A percentile compares a stretch with the other conserved stretches of the same genome.
These are phyloP conservation scores for Jackrogersella multiformis DNA, from an alignment of 495 filamentous ascomycete genomes.

Conservation along the genomic window DNA sequence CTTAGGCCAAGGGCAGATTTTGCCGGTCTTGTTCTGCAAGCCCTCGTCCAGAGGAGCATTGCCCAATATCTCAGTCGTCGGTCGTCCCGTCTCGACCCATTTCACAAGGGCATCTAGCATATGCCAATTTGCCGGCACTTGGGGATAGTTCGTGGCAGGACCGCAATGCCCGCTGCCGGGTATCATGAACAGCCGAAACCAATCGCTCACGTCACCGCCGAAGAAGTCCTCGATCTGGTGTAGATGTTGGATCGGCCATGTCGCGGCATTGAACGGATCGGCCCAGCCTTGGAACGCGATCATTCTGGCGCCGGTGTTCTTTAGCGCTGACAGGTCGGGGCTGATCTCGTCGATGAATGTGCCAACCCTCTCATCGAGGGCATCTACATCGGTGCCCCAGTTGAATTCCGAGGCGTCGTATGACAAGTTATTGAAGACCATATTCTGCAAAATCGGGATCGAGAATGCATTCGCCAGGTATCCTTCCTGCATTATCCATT, in stretches of 20 bases:
- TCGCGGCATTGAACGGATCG: constrained; percentile 52
- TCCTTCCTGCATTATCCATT: constrained; percentile 49
- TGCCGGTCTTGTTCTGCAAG: constrained; percentile 43
- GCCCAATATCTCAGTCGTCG: constrained; percentile 40
- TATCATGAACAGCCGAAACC: constrained; percentile 52
- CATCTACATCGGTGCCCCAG: constrained; percentile 50
- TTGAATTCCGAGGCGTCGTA: constrained; percentile 54
- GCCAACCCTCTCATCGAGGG: constrained; percentile 44
- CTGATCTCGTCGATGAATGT: constrained; percentile 51
- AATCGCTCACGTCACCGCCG: constrained; percentile 45
- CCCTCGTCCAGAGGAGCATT: constrained; percentile 43
- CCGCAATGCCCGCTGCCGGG: constrained; percentile 56
- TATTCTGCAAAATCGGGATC: constrained; percentile 60
- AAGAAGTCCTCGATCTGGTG: constrained; percentile 46
- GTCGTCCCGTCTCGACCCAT: constrained; percentile 47
- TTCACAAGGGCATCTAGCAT: constrained; percentile 42
- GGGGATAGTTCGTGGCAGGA: constrained; percentile 44
- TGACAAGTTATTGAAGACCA: constrained; percentile 59
- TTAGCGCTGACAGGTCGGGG: constrained; percentile 48
- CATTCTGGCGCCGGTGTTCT: constrained; percentile 50
- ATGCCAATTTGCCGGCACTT: constrained; percentile 49
- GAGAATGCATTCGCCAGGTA: constrained; percentile 45
- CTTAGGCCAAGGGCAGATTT: constrained; percentile 52
- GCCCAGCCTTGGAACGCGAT: constrained; percentile 54
- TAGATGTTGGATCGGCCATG: constrained; percentile 56